These are phyloP conservation scores for Macroventuria anomochaeta DNA, from an alignment of 2,329 filamentous ascomycete genomes.

Conservation along the genomic window DNA sequence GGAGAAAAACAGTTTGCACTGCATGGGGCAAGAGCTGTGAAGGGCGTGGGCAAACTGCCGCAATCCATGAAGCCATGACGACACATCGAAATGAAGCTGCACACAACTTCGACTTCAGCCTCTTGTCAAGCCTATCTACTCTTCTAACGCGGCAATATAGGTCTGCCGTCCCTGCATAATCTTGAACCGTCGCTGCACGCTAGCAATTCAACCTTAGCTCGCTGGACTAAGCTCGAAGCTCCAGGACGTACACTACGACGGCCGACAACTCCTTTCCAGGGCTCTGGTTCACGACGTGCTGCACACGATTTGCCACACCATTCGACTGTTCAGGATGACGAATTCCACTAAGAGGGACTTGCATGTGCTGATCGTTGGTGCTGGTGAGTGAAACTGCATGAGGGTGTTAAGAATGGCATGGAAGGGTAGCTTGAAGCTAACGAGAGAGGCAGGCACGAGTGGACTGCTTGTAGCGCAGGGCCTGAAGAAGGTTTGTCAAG, in stretches of 20 bases:
- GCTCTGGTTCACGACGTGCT: constrained; percentile 2
- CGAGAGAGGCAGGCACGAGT: constrained; percentile 15
- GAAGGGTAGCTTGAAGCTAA: constrained; percentile 16
- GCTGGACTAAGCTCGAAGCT: background rate
- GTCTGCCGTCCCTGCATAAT: constrained; percentile 13
- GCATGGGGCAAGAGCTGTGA: constrained; percentile 8
- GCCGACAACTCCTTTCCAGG: constrained; percentile 1
- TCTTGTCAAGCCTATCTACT: background rate
- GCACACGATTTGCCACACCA: background rate
- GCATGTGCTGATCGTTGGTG: constrained; percentile 21
- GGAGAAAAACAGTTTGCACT: background rate
- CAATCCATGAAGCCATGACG: background rate
- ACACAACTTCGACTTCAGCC: background rate
- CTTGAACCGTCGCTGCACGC: constrained; percentile 3
- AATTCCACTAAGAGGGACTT: constrained; percentile 1
- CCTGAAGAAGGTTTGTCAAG: constrained; percentile 20
- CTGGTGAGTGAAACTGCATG: constrained; percentile 16
- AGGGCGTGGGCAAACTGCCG: background rate
- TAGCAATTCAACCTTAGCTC: constrained; percentile 1
- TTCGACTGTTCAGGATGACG: constrained; percentile 9
- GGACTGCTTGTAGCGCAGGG: constrained; percentile 23
- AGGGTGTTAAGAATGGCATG: constrained; percentile 9
- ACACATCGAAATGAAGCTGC: background rate
- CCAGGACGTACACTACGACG: background rate
- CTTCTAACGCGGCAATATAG: constrained; percentile 6